Evolutionary conservation across 2,329 filamentous ascomycete species (phyloP), one percentile per base, ranked within the genome.

Genomic region (Colletotrichum sp.): DNA sequence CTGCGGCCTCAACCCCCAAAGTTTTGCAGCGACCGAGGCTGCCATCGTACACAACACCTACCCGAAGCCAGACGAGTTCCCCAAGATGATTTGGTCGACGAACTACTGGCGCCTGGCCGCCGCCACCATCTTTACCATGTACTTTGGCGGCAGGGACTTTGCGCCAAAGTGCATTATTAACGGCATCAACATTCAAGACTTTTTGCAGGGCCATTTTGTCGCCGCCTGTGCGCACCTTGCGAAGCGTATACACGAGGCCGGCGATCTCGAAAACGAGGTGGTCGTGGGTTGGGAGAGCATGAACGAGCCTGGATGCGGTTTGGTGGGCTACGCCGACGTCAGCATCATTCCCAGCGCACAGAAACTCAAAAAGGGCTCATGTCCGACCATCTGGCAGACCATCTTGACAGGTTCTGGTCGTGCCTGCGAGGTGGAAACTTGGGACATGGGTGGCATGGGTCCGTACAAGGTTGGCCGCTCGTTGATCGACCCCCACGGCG

Each of bases 1-100:
- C 31, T 96, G 94, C 77, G 97, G 97, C 11, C 87, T 99, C 61
- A 95, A 99, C 80, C 97, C 97, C 1, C 89, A 93, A 82, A 92
- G 90, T 77, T 98, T 99, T 80, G 91, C 92, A 66, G 92, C 91
- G 24, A 99, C 96, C 16, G 94, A 98, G 83, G 96, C 96, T 6
- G 95, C 97, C 47, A 90, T 98, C 73, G 96, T 99, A 8, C 97
- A 99, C 67, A 99, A 98, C 80, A 97, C 94, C 3, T 98, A 95
- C 81, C 92, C 94, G 12, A 90, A 98, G 24, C 95, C 96, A 11
- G 92, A 92, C 31, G 89, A 93, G 2, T 99, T 96, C 77, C 97
- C 97, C 29, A 98, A 98, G 86, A 99, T 99, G 97, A 96, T 98
- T 72, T 99, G 97, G 97, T 95, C 96, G 18, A 98, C 97, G 66